Evolutionary conservation across 2,329 filamentous ascomycete genomes (phyloP).

Genomic region (Colletotrichum incanum): DNA sequence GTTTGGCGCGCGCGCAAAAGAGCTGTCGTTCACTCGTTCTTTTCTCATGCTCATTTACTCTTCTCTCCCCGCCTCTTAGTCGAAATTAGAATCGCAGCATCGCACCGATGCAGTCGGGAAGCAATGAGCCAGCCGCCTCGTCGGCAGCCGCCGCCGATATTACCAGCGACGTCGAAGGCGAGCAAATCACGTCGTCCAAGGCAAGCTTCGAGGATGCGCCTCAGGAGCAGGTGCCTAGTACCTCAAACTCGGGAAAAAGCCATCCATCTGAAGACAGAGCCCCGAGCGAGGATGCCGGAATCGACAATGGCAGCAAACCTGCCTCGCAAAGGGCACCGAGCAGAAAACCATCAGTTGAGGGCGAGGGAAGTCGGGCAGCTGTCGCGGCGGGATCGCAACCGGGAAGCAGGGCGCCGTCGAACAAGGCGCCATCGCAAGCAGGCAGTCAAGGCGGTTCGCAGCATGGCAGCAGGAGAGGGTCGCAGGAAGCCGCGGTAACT

Average conservation of each 20-base stretch:
- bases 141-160: constrained; percentile 24
- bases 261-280: constrained; percentile 34
- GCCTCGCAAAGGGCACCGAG: constrained; percentile 24
- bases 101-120: constrained; percentile 31
- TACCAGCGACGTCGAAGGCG: constrained; percentile 24
- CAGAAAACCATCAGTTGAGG: constrained; percentile 21
- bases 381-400: constrained; percentile 10
- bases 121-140: constrained; percentile 20
- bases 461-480: constrained; percentile 30
- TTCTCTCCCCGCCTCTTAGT: not conserved
- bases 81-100: not conserved
- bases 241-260: constrained; percentile 10
- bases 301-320: constrained; percentile 5
- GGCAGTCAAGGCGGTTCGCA: constrained; percentile 15
- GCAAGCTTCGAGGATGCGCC: constrained; percentile 39
- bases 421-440: constrained; percentile 7
- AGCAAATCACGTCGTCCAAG: constrained; percentile 37
- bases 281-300: constrained; percentile 12
- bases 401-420: constrained; percentile 25
- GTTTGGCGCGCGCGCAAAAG: constrained; percentile 29
- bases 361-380: constrained; percentile 13
- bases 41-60: not conserved
- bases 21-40: constrained; percentile 26
- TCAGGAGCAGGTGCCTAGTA: constrained; percentile 27
- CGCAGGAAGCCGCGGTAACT: constrained; percentile 16